Conservation (phyloP, 495 filamentous ascomycete genomes). For the Halenospora varia region DNA sequence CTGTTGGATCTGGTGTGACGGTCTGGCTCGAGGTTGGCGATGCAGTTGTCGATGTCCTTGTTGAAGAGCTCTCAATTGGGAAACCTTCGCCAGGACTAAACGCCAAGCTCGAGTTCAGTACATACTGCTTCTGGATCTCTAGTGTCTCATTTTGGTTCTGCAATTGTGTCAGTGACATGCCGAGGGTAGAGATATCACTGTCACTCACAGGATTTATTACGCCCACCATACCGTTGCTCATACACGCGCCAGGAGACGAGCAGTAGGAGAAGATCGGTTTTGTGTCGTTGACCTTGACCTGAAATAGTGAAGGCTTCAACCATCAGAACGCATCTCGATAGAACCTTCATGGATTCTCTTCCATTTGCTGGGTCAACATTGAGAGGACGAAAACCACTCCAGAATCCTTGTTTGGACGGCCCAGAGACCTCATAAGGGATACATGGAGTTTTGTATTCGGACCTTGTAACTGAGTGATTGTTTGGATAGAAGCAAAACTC, state of each 20-base stretch:
- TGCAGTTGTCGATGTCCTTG: not conserved
- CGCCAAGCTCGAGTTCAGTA: slow-evolving; percentile 6
- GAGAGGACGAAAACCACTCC: slow-evolving; percentile 33
- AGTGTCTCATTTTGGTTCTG: slow-evolving; percentile 23
- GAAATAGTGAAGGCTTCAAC: slow-evolving; percentile 41
- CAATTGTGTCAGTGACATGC: not conserved
- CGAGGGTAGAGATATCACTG: not conserved
- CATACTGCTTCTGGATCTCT: slow-evolving; percentile 6
- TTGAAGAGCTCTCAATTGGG: slow-evolving; percentile 7
- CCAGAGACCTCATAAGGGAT: slow-evolving; percentile 52
- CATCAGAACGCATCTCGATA: not conserved
- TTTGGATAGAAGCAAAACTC: slow-evolving; percentile 55
- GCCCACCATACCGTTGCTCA: slow-evolving; percentile 40
- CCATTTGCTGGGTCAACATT: slow-evolving; percentile 34
- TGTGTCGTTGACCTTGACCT: slow-evolving; percentile 51
- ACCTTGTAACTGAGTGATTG: slow-evolving; percentile 55
- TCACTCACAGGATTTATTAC: slow-evolving; percentile 40
- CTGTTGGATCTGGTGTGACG: not conserved
- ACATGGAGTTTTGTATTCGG: slow-evolving; percentile 52
- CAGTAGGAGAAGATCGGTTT: slow-evolving; percentile 61
- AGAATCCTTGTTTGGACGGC: slow-evolving; percentile 40
- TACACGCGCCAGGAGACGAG: slow-evolving; percentile 39
- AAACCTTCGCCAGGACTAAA: slow-evolving; percentile 15
- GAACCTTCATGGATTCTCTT: slow-evolving; percentile 3
- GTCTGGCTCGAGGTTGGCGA: not conserved